Percentiles rank a stretch among this genome's conserved stretches.
phyloP scores from a whole-genome alignment of 306 rosid genomes.

The Pterocarpus macrocarpus region DNA sequence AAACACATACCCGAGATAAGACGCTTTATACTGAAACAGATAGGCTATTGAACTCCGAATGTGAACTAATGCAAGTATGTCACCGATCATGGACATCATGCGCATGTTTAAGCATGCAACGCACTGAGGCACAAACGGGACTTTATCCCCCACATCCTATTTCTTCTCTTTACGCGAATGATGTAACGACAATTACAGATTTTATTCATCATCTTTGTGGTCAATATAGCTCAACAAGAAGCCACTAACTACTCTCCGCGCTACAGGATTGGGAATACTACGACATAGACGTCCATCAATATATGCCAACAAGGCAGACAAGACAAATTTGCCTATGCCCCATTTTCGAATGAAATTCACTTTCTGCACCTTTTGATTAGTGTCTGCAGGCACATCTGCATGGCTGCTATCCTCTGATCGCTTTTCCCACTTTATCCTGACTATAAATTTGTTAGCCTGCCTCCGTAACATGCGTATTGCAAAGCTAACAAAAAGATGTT shows the following conservation, averaged over 20 bases:
- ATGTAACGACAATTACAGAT: not conserved
- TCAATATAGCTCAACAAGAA: constrained; percentile 81
- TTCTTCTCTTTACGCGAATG: not conserved
- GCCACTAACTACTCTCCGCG: constrained; percentile 90
- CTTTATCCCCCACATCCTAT: constrained; percentile 7
- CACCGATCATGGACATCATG: not conserved
- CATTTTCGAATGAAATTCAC: constrained; percentile 61
- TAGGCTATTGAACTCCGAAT: not conserved
- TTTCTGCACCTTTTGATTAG: constrained; percentile 44
- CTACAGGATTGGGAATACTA: constrained; percentile 82
- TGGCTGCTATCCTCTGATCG: constrained; percentile 46
- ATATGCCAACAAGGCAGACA: constrained; percentile 87
- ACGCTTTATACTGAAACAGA: not conserved
- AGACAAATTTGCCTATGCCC: constrained; percentile 79
- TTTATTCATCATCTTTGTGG: constrained; percentile 56
- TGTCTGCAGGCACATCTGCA: constrained; percentile 44
- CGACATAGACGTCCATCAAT: constrained; percentile 93
- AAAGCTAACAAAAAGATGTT: constrained; percentile 92
- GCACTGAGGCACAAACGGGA: not conserved
- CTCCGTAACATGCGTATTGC: constrained; percentile 83
- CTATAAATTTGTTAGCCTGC: constrained; percentile 64
- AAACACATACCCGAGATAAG: not conserved
- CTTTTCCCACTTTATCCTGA: constrained; percentile 60
- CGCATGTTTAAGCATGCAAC: not conserved
- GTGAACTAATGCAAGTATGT: not conserved